phyloP scores from a whole-genome alignment of 768 basidiomycete genomes.

The Termitomyces sp. region DNA sequence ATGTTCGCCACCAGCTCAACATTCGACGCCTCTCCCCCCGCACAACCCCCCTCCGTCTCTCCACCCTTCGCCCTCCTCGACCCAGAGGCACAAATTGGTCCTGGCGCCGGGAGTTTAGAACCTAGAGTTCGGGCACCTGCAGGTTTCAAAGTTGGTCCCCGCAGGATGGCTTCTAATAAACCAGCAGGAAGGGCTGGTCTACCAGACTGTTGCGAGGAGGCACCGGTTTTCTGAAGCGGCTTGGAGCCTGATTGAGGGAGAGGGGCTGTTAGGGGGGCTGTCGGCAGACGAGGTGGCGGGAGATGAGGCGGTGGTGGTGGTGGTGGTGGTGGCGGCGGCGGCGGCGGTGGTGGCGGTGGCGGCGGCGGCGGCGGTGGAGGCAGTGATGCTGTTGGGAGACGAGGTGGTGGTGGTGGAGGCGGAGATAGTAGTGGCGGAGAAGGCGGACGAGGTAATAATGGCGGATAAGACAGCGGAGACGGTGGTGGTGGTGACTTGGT shows the following conservation, averaged over 20 bases:
- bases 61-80: no score
- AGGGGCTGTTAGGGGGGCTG: no score
- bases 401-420: background rate
- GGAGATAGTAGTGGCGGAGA: background rate
- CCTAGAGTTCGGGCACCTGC: background rate
- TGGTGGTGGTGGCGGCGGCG: background rate
- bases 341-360: no score
- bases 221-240: no score
- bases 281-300: background rate
- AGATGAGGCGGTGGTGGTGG: background rate
- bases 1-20: no score
- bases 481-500: background rate
- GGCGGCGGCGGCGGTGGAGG: no score
- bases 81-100: no score
- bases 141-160: background rate
- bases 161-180: background rate
- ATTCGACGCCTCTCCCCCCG: no score
- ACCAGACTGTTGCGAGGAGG: background rate
- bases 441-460: background rate
- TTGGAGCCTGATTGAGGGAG: no score
- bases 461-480: background rate
- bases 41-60: no score
- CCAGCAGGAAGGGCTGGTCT: background rate
- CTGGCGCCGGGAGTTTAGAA: background rate
- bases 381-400: no score